These are phyloP conservation scores for Xerocomus alliaceus DNA, from an alignment of 1,284 basidiomycete genomes.

Conservation along the genomic window DNA sequence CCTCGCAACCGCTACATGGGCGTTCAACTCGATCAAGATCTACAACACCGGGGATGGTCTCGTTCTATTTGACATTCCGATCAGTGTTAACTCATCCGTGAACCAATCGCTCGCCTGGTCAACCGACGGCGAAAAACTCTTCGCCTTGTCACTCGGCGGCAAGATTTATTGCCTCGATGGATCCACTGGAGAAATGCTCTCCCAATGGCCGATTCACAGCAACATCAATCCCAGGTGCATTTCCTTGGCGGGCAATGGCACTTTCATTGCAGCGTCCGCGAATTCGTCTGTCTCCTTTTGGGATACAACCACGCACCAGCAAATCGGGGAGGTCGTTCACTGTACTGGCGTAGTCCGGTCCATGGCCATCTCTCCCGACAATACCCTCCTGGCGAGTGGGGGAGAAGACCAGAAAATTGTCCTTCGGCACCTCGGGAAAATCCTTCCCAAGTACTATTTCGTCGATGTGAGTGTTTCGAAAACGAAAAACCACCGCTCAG, in stretches of 20 bases:
- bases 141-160: neutral
- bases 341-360: neutral
- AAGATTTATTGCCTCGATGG: neutral
- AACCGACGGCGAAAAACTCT: neutral
- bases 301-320: neutral
- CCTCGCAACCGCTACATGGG: neutral
- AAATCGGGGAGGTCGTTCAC: neutral
- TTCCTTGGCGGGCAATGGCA: neutral
- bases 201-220: slow-evolving; percentile 1
- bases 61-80: neutral
- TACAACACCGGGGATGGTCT: neutral
- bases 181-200: neutral
- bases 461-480: neutral
- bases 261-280: neutral
- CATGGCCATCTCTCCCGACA: neutral
- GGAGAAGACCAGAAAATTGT: neutral
- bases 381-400: neutral
- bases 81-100: neutral
- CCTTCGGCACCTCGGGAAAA: neutral
- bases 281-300: slow-evolving; percentile 4
- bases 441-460: neutral
- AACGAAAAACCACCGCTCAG: too few relatives aligned
- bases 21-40: neutral
- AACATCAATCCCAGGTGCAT: neutral
- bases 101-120: slow-evolving; percentile 5